Evolutionary conservation across 2,329 filamentous ascomycete species (phyloP).

Genomic region (Colletotrichum euphorbiae): DNA sequence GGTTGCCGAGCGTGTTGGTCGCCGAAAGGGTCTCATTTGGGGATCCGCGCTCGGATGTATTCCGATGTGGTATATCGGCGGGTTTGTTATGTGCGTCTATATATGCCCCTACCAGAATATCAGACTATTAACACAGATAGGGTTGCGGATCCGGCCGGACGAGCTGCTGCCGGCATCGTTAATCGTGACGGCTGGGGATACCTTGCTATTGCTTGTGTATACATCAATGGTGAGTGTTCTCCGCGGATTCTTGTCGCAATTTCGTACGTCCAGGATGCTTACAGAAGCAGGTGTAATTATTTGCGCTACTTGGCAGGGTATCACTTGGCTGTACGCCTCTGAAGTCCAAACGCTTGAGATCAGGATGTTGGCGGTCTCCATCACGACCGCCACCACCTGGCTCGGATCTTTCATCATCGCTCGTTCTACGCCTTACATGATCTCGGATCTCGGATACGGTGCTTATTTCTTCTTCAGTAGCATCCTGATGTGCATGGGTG

Average conservation of each 20-base stretch:
- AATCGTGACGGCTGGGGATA: conserved; percentile 55
- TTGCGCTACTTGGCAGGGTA: conserved; percentile 56
- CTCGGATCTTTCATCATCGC: conserved; percentile 55
- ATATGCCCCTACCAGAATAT: too few species aligned
- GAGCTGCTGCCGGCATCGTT: conserved; percentile 59
- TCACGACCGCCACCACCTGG: conserved; percentile 53
- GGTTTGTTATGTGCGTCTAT: conserved; percentile 46
- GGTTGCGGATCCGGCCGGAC: conserved; percentile 46
- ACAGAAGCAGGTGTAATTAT: conserved; percentile 44
- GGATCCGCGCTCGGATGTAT: conserved; percentile 54
- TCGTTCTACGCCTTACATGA: conserved; percentile 55
- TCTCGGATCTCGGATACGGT: conserved; percentile 57
- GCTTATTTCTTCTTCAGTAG: conserved; percentile 66
- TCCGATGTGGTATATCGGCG: conserved; percentile 55
- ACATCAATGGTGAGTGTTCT: conserved; percentile 52
- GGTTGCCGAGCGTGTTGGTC: conserved; percentile 60
- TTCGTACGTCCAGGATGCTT: background rate
- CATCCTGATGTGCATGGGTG: conserved; percentile 57
- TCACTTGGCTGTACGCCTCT: conserved; percentile 58
- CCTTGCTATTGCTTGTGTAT: conserved; percentile 59
- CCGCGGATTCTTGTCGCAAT: background rate
- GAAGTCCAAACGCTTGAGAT: conserved; percentile 59
- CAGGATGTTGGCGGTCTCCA: conserved; percentile 50
- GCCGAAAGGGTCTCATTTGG: conserved; percentile 60
- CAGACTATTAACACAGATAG: too few species aligned